Conservation (phyloP, 1,284 basidiomycete genomes). For the Heterobasidion parviporum region DNA sequence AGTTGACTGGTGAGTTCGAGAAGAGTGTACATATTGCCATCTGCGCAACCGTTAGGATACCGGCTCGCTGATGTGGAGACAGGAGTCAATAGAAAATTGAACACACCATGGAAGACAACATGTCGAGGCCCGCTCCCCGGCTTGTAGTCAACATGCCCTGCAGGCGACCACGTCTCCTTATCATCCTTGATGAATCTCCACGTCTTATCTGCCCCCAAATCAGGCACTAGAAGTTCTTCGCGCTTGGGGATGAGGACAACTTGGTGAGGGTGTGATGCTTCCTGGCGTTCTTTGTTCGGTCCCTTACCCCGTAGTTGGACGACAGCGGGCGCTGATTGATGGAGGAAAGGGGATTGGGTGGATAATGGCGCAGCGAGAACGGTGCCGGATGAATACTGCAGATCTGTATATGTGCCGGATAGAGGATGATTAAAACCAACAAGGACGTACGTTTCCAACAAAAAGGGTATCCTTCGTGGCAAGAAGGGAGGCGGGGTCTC, state of each 20-base stretch:
- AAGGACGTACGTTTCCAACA: conserved; percentile 56
- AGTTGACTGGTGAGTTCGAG: conserved; percentile 55
- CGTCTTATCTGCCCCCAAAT: conserved; percentile 63
- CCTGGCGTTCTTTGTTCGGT: conserved; percentile 54
- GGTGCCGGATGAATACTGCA: conserved; percentile 54
- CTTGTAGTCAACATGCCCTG: conserved; percentile 34
- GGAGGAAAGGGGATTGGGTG: conserved; percentile 34
- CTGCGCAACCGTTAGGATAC: conserved; percentile 20
- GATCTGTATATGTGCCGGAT: neutral
- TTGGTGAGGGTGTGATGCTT: conserved; percentile 63
- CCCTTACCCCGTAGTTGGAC: conserved; percentile 37
- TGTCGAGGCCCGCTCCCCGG: conserved; percentile 65
- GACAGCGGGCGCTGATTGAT: conserved; percentile 8
- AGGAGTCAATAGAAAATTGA: neutral
- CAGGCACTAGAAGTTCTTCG: conserved; percentile 58
- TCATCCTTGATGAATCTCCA: conserved; percentile 39
- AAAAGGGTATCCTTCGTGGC: conserved; percentile 43
- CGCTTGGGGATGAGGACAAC: conserved; percentile 33
- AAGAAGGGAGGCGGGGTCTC: conserved; percentile 50
- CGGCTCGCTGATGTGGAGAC: neutral
- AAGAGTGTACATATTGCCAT: conserved; percentile 51
- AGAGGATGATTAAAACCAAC: neutral
- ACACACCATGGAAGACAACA: conserved; percentile 49
- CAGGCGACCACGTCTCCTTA: conserved; percentile 36
- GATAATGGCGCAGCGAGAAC: conserved; percentile 44